phyloP scores from a whole-genome alignment of 1,139 yeast genomes.

The Diutina pseudorugosa region DNA sequence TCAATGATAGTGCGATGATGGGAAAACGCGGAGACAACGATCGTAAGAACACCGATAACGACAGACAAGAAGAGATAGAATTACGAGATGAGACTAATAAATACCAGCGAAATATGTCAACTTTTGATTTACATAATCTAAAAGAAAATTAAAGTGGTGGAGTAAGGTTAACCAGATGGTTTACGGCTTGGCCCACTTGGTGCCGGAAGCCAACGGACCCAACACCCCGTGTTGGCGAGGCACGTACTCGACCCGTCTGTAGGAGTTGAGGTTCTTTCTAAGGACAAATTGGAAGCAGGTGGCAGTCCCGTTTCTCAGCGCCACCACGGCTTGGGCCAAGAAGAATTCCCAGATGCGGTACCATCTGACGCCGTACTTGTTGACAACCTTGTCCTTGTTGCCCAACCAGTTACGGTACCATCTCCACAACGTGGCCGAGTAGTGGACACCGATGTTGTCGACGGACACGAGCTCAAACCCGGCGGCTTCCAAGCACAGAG shows the following conservation, averaged over 20 bases:
- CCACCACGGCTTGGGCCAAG: constrained; percentile 69
- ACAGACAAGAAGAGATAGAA: no score
- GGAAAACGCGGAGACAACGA: not conserved
- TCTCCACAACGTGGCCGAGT: constrained; percentile 84
- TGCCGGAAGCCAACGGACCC: constrained; percentile 44
- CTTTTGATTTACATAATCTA: not conserved
- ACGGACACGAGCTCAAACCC: constrained; percentile 79
- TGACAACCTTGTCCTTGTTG: constrained; percentile 63
- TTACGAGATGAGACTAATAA: no score
- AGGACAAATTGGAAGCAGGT: constrained; percentile 84
- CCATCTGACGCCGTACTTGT: constrained; percentile 85
- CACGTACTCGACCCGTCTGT: constrained; percentile 73
- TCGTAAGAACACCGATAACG: no score
- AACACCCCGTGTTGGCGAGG: constrained; percentile 70
- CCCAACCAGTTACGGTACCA: constrained; percentile 95
- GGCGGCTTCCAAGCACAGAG: constrained; percentile 63
- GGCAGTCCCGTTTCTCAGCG: constrained; percentile 89
- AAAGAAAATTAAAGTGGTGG: not conserved
- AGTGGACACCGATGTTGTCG: constrained; percentile 88
- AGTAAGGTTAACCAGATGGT: not conserved
- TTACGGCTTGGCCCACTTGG: constrained; percentile 25
- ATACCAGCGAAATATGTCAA: no score
- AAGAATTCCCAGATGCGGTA: constrained; percentile 90
- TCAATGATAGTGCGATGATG: not conserved
- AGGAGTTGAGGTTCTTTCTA: constrained; percentile 80